Evolutionary conservation across 106 monocot genomes (phyloP).

Genomic region (Dendrobium huoshanense): DNA sequence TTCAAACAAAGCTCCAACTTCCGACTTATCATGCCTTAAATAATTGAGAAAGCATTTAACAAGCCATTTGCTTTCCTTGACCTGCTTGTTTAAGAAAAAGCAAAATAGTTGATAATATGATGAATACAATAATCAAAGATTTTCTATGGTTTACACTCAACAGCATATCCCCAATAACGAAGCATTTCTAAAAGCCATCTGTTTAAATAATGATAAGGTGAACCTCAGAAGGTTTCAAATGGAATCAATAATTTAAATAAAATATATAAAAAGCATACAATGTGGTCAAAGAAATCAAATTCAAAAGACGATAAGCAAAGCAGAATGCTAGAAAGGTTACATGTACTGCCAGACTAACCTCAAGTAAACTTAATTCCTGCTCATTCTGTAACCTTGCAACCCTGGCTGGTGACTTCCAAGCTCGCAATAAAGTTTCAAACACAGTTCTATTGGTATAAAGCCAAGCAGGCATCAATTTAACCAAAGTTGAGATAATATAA

Average conservation of each 20-base stretch:
- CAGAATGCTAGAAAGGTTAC: not conserved
- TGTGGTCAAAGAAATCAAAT: not conserved
- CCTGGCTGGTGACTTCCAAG: constrained; percentile 91
- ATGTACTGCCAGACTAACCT: constrained; percentile 35
- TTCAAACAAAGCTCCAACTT: constrained; percentile 93
- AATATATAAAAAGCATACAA: not conserved
- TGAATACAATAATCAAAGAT: not conserved
- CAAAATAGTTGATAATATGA: not conserved
- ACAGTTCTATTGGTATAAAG: constrained; percentile 70
- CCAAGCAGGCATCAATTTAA: constrained; percentile 96
- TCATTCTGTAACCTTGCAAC: constrained; percentile 81
- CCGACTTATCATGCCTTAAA: constrained; percentile 72
- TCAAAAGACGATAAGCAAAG: not conserved
- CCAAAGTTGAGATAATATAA: constrained; percentile 69
- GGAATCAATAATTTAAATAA: not conserved
- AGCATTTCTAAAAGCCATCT: not conserved
- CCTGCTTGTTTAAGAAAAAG: constrained; percentile 41
- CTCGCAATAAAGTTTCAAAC: constrained; percentile 71
- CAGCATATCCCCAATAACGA: not conserved
- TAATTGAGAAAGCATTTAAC: constrained; percentile 98
- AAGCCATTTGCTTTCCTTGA: constrained; percentile 97
- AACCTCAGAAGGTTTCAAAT: not conserved
- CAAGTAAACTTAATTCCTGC: constrained; percentile 76
- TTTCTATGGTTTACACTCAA: not conserved
- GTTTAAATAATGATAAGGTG: not conserved